A percentile compares a stretch with the other conserved stretches of the same genome.
Conservation (phyloP, 805 yeast genomes). For the Pichia membranifaciens region DNA sequence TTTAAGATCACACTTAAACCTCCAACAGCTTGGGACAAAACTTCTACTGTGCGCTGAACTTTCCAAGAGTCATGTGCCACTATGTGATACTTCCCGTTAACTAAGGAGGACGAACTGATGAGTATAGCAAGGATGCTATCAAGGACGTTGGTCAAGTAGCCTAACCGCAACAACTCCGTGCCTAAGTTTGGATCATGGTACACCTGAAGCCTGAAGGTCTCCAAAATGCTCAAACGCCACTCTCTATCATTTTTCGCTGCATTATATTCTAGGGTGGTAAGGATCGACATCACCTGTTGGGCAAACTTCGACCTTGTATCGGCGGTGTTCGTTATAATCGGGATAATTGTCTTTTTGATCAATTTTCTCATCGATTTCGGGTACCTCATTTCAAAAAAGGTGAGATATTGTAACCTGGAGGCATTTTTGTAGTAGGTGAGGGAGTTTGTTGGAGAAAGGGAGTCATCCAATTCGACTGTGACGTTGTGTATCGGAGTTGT, state of each 20-base stretch:
- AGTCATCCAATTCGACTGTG: neutral
- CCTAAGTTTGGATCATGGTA: constrained; percentile 31
- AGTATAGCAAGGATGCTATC: constrained; percentile 24
- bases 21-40: constrained; percentile 7
- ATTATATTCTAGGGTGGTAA: constrained; percentile 44
- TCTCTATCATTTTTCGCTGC: constrained; percentile 45
- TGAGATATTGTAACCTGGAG: constrained; percentile 53
- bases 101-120: constrained; percentile 4
- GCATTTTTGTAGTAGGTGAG: constrained; percentile 9
- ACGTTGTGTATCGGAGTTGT: neutral
- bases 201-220: constrained; percentile 28
- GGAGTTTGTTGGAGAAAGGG: neutral
- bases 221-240: constrained; percentile 34
- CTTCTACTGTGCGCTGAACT: constrained; percentile 8
- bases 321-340: constrained; percentile 49
- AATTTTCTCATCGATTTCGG: constrained; percentile 46
- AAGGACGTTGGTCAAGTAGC: constrained; percentile 38
- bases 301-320: constrained; percentile 44
- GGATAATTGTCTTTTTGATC: constrained; percentile 45
- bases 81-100: constrained; percentile 13
- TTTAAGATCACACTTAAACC: constrained; percentile 22
- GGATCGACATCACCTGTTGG: constrained; percentile 48
- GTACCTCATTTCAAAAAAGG: constrained; percentile 55
- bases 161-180: constrained; percentile 35
- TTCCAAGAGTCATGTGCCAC: constrained; percentile 13